phyloP scores from a whole-genome alignment of 208 protist species.

The Herpetomonas samuelpessoai region DNA sequence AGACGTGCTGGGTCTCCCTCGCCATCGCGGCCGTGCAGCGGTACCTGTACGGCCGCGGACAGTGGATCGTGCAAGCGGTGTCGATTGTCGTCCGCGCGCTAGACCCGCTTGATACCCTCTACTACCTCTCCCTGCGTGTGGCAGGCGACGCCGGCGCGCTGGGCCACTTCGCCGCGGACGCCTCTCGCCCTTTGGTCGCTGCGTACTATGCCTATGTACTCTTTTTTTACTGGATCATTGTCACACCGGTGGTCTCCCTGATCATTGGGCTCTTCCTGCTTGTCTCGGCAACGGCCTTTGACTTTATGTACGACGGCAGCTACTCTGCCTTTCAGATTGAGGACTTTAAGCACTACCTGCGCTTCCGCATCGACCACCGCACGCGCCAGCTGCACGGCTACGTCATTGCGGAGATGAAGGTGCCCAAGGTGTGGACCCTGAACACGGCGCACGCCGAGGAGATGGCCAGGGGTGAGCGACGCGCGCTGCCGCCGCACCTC shows the following conservation, averaged over 20 bases:
- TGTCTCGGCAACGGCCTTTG: conserved; percentile 64
- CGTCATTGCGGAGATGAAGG: conserved; percentile 55
- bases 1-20: conserved; percentile 11
- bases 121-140: conserved; percentile 44
- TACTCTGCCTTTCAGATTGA: conserved; percentile 88
- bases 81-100: conserved; percentile 37
- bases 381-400: conserved; percentile 63
- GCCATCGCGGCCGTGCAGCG: conserved; percentile 8
- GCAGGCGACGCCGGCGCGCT: conserved; percentile 18
- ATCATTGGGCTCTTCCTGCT: conserved; percentile 76
- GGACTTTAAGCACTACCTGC: conserved; percentile 83
- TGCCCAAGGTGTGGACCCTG: conserved; percentile 65
- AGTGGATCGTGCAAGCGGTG: conserved; percentile 15
- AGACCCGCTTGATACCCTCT: conserved; percentile 63
- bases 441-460: conserved; percentile 42
- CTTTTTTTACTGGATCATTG: conserved; percentile 76
- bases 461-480: conserved; percentile 12
- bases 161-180: conserved; percentile 34
- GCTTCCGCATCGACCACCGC: conserved; percentile 52
- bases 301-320: conserved; percentile 75
- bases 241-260: conserved; percentile 71
- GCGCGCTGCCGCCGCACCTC: conserved; percentile 65
- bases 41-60: conserved; percentile 10
- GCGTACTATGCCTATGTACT: conserved; percentile 72
- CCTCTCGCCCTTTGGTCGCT: conserved; percentile 36